A percentile compares a stretch with the other conserved stretches of the same genome.
Conservation (phyloP, 495 filamentous ascomycete genomes). For the Clohesyomyces aquaticus region DNA sequence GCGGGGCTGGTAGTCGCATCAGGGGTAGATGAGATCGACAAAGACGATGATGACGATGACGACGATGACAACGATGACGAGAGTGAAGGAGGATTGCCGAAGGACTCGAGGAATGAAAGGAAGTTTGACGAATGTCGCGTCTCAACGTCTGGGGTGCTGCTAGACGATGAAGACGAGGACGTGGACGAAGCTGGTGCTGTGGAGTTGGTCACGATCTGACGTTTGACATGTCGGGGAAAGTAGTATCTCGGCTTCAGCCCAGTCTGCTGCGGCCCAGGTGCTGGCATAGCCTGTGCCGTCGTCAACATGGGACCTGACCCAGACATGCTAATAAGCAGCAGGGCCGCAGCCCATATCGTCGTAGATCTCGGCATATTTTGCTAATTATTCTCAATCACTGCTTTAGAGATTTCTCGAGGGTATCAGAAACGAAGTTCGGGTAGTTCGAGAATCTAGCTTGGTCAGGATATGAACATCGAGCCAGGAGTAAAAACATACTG, state of each 20-base stretch:
- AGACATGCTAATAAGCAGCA: constrained; percentile 44
- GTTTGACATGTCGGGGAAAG: constrained; percentile 54
- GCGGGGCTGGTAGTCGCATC: constrained; percentile 9
- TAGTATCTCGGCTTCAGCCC: constrained; percentile 52
- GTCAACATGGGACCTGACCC: constrained; percentile 44
- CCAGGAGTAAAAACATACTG: constrained; percentile 29
- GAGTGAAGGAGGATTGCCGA: constrained; percentile 12
- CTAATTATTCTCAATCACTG: constrained; percentile 29
- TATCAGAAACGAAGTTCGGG: constrained; percentile 21
- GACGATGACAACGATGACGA: constrained; percentile 1
- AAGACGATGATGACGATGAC: constrained; percentile 11
- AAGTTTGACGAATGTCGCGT: constrained; percentile 19
- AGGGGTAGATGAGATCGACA: neutral
- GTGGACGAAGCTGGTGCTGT: constrained; percentile 40
- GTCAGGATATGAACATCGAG: constrained; percentile 22
- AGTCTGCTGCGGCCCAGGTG: constrained; percentile 46
- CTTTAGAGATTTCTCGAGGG: constrained; percentile 19
- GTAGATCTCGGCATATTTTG: constrained; percentile 45
- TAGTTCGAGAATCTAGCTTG: constrained; percentile 13
- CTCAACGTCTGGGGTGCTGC: constrained; percentile 21
- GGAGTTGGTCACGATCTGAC: constrained; percentile 45
- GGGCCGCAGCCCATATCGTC: constrained; percentile 47
- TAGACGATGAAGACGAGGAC: constrained; percentile 24
- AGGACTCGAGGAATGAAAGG: constrained; percentile 10
- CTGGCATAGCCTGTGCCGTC: constrained; percentile 49